Evolutionary conservation across 805 yeast species (phyloP).

Genomic region (Starmerella geochares): DNA sequence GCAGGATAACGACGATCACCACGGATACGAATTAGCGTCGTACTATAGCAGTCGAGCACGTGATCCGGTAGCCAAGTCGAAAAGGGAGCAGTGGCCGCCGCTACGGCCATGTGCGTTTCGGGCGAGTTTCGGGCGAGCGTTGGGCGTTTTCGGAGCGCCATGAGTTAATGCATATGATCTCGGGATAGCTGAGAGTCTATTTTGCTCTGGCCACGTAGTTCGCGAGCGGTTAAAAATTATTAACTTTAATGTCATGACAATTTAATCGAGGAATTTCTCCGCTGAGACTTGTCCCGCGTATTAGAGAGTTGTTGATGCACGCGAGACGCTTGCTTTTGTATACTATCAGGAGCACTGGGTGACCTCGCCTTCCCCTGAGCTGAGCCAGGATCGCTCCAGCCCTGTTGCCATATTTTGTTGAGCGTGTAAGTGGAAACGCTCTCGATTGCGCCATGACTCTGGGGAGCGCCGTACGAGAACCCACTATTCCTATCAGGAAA

Average conservation of each 20-base stretch:
- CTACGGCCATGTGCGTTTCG: too few species aligned
- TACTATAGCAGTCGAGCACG: background rate
- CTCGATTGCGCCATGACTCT: conserved; percentile 15
- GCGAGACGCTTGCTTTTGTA: conserved; percentile 13
- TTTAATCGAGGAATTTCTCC: background rate
- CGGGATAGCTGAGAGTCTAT: too few species aligned
- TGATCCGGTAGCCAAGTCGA: too few species aligned
- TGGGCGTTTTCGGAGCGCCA: too few species aligned
- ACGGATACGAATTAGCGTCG: conserved; percentile 1
- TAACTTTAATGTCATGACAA: background rate
- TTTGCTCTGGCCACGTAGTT: too few species aligned
- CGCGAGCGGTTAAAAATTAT: too few species aligned
- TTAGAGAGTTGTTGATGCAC: conserved; percentile 13
- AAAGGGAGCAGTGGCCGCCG: too few species aligned
- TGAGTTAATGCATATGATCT: too few species aligned
- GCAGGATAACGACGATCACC: background rate
- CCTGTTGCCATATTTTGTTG: conserved; percentile 24
- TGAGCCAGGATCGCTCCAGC: conserved; percentile 22
- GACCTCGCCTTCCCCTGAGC: background rate
- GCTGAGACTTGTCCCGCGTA: background rate
- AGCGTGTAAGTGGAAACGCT: conserved; percentile 20
- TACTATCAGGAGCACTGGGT: background rate
- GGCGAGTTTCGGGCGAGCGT: too few species aligned
- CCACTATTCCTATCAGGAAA: conserved; percentile 13
- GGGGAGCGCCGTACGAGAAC: conserved; percentile 8